Evolutionary conservation across 805 yeast genomes (phyloP).

Genomic region (Metschnikowia noctiluminum): DNA sequence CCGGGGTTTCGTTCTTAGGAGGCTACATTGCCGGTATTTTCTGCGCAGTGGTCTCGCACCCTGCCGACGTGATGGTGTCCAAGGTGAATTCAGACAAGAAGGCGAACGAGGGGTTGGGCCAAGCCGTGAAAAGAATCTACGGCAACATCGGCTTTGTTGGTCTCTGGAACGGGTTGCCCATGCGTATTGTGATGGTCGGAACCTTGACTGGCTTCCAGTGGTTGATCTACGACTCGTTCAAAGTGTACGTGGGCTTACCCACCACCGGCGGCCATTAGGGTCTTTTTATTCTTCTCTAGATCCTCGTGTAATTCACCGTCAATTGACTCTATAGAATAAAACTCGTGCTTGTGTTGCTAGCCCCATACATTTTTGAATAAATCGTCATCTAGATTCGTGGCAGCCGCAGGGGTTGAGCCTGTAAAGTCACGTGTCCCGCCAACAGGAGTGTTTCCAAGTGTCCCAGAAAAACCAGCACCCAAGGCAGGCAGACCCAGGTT

Average conservation of each 20-base stretch:
- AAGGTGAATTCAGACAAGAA: conserved; percentile 75
- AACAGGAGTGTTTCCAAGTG: conserved; percentile 7
- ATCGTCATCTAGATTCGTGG: conserved; percentile 51
- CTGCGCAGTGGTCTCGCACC: conserved; percentile 95
- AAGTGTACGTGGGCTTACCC: conserved; percentile 91
- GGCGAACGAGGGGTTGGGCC: conserved; percentile 61
- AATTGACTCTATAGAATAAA: neutral
- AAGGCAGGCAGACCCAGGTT: conserved; percentile 2
- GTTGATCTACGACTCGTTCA: conserved; percentile 94
- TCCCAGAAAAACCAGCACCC: conserved; percentile 10
- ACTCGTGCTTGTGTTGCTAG: conserved; percentile 16
- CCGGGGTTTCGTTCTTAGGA: conserved; percentile 91
- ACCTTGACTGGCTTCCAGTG: conserved; percentile 96
- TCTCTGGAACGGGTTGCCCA: conserved; percentile 92
- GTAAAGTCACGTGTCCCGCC: neutral
- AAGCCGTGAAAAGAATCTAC: conserved; percentile 73
- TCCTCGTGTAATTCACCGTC: neutral
- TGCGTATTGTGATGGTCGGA: conserved; percentile 95
- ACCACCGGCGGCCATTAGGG: conserved; percentile 67
- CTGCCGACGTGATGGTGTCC: conserved; percentile 98
- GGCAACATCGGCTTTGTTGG: conserved; percentile 82
- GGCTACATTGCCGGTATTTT: conserved; percentile 97
- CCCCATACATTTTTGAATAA: conserved; percentile 70
- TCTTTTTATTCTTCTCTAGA: neutral
- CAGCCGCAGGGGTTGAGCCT: conserved; percentile 5